phyloP scores from a whole-genome alignment of 176 grass and related monocot genomes.

The Rhynchospora breviuscula region DNA sequence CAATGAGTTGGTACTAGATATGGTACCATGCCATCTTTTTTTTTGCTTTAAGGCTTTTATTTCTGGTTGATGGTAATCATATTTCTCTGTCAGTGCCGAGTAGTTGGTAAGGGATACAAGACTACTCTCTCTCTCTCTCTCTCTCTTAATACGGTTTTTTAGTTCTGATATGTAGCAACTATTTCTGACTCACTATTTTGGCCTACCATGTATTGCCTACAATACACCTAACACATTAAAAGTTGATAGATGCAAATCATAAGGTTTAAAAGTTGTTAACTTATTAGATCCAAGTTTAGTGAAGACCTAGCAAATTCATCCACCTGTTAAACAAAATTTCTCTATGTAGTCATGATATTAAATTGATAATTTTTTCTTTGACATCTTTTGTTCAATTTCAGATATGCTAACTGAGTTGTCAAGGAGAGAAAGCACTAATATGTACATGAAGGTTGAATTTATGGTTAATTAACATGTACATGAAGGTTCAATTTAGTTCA shows the following conservation, averaged over 20 bases:
- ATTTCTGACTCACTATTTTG: too few relatives aligned
- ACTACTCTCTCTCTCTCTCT: too few relatives aligned
- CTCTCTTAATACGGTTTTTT: too few relatives aligned
- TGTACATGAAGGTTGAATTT: conserved; percentile 74
- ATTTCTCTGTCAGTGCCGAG: too few relatives aligned
- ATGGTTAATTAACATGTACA: conserved; percentile 80
- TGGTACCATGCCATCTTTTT: conserved; percentile 23
- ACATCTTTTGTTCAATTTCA: neutral
- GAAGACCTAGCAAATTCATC: neutral
- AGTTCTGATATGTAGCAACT: too few relatives aligned
- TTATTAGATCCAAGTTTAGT: neutral
- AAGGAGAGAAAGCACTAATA: conserved; percentile 73
- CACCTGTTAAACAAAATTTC: neutral
- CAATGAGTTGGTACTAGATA: conserved; percentile 72
- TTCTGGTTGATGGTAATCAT: neutral
- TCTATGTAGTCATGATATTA: neutral
- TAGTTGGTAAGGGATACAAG: too few relatives aligned
- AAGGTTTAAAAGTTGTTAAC: neutral
- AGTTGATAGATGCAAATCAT: too few relatives aligned
- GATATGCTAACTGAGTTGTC: conserved; percentile 79
- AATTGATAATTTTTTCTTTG: neutral
- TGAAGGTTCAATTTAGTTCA: conserved; percentile 53
- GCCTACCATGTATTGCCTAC: too few relatives aligned
- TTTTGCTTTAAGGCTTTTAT: neutral
- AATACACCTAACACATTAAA: too few relatives aligned